Percentiles rank a stretch among this genome's conserved stretches.
Conservation (phyloP, 257 asterid species). For the Salvia hispanica region DNA sequence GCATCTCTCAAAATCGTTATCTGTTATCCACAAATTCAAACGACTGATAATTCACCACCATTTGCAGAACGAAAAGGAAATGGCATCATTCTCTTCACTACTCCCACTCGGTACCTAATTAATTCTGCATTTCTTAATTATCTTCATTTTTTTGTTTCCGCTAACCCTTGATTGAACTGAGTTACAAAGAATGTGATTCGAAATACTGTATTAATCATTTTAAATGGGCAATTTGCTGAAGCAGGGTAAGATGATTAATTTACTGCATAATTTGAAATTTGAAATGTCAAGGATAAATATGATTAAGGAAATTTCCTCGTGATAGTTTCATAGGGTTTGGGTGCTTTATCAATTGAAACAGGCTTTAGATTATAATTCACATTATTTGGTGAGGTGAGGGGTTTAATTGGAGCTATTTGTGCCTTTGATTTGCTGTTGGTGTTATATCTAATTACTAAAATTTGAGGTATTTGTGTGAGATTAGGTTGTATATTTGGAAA, state of each 20-base stretch:
- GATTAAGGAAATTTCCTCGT: background rate
- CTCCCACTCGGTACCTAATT: slow-evolving; percentile 44
- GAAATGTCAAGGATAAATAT: background rate
- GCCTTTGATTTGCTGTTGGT: background rate
- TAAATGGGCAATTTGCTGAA: slow-evolving; percentile 13
- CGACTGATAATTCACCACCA: slow-evolving; percentile 32
- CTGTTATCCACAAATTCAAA: slow-evolving; percentile 43
- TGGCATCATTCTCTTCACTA: slow-evolving; percentile 50
- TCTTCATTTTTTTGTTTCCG: slow-evolving; percentile 9
- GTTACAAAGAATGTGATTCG: background rate
- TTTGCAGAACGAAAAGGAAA: slow-evolving; percentile 17
- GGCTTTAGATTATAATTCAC: background rate
- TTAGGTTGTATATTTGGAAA: slow-evolving; percentile 47
- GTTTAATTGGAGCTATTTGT: background rate
- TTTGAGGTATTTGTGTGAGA: background rate
- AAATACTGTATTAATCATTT: background rate
- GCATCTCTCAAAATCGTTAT: slow-evolving; percentile 13
- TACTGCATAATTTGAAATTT: slow-evolving; percentile 1
- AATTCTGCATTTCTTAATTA: background rate
- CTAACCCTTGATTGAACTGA: background rate
- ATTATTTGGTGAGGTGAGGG: background rate
- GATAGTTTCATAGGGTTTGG: background rate
- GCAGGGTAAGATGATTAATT: slow-evolving; percentile 7
- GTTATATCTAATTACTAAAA: background rate
- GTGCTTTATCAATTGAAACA: background rate